phyloP scores from a whole-genome alignment of 2,329 filamentous ascomycete genomes.

The Xylaria sp. region DNA sequence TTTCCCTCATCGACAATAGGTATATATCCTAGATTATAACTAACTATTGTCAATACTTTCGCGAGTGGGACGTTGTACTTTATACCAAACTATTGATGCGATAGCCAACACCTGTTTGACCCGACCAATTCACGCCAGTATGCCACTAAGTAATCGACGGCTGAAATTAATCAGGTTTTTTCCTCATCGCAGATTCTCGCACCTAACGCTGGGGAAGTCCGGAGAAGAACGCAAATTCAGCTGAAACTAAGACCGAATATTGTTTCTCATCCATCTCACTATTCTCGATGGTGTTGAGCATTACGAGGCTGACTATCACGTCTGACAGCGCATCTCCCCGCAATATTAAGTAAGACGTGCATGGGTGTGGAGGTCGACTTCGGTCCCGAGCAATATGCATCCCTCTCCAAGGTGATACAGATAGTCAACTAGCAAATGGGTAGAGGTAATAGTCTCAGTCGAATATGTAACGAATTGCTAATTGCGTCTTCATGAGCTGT shows the following conservation, averaged over 20 bases:
- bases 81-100: too few relatives aligned
- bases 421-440: neutral
- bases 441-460: neutral
- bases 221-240: neutral
- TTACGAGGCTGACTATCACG: neutral
- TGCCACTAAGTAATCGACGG: too few relatives aligned
- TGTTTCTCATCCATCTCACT: neutral
- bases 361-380: neutral
- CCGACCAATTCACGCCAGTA: too few relatives aligned
- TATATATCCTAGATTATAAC: too few relatives aligned
- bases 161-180: too few relatives aligned
- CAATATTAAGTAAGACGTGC: conserved; percentile 2
- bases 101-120: too few relatives aligned
- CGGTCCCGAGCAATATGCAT: conserved; percentile 8
- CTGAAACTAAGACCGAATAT: neutral
- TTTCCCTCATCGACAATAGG: too few relatives aligned
- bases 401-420: neutral
- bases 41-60: too few relatives aligned
- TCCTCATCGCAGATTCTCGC: too few relatives aligned
- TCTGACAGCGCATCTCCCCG: neutral
- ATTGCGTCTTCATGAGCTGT: neutral
- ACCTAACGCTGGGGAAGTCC: neutral
- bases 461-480: neutral
- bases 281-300: neutral
- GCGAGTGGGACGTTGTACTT: too few relatives aligned